Evolutionary conservation across 768 basidiomycete species (phyloP), one percentile per base, ranked within the genome.

Genomic region (Paxillus involutus): DNA sequence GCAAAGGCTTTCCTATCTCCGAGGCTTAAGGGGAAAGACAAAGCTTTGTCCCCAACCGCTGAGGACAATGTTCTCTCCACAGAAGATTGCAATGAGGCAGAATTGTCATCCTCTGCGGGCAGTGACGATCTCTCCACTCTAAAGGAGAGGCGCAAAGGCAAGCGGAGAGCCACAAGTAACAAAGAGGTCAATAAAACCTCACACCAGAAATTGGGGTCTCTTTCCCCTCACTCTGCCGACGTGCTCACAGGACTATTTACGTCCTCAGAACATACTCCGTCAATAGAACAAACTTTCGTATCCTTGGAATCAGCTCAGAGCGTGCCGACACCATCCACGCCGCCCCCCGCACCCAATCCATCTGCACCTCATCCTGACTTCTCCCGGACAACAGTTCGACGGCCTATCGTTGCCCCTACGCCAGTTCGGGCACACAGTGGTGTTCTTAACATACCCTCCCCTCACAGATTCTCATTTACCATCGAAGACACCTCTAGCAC

Each of bases 181-280:
- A 46, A 51, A 19, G 49, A n/a, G 11, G 49, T 37, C 21, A 19
- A 44, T 43, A 13, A 30, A 44, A 47, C 63, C 42, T 69, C 61
- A 26, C 65, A 69, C 43, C 73, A 79, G 53, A 78, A 79, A 64
- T 66, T 84, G 26, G 75, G 78, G 14, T 83, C 83, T 17, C 66
- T 86, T 37, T 86, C 86, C n/a, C 85, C 86, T 2, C 72, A 75
- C 13, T 86, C 88, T 41, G 70, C 71, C 37, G 66, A 64, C 49
- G 59, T 78, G 37, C 73, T 81, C 32, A 65, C 66, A n/a, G 72
- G 71, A 51, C 59, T 79, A 32, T 56, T 76, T 9, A 65, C 71
- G 19, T 49, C 70, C 4, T 57, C 64, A 11, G 45, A 56, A 46
- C 48, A 58, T 8, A 57, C 62, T 26, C 52, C 60, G 4, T 52